Evolutionary conservation across 176 grass and related monocot genomes (phyloP).

Genomic region (Oryza longistaminata): DNA sequence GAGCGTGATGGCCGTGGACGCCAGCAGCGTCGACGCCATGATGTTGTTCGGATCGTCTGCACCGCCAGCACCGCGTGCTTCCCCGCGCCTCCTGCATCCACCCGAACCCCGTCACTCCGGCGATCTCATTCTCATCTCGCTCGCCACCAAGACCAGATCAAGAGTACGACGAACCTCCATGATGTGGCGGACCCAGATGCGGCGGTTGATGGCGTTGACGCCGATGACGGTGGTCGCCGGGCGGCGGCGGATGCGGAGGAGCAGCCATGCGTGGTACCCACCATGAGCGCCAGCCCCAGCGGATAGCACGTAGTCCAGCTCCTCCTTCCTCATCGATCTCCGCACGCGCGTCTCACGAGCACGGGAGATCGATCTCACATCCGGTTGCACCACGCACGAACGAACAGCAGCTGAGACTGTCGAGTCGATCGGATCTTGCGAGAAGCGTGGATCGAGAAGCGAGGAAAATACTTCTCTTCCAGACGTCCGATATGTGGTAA

Average conservation of each 20-base stretch:
- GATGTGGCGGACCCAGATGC: conserved; percentile 79
- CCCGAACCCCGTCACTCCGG: not conserved
- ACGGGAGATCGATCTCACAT: not conserved
- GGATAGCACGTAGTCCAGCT: conserved; percentile 50
- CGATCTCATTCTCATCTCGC: not conserved
- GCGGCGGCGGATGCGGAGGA: conserved; percentile 49
- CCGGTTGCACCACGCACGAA: no score
- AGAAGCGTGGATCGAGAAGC: not conserved
- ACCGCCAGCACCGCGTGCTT: conserved; percentile 80
- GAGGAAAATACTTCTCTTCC: no score
- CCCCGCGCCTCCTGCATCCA: conserved; percentile 48
- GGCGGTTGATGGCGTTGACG: conserved; percentile 86
- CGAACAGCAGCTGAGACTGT: no score
- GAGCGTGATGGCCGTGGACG: conserved; percentile 72
- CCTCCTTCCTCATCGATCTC: conserved; percentile 38
- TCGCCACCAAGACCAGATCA: no score
- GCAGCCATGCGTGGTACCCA: conserved; percentile 69
- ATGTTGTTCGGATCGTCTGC: conserved; percentile 94
- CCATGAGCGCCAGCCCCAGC: conserved; percentile 36
- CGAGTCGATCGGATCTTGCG: not conserved
- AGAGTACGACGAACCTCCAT: conserved; percentile 43
- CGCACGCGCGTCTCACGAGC: not conserved
- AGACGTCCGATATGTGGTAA: no score
- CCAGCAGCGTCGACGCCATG: conserved; percentile 88
- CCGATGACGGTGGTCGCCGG: conserved; percentile 74